Evolutionary conservation across 148 eudicot genomes (phyloP).

Genomic region (Vaccinium macrocarpon): DNA sequence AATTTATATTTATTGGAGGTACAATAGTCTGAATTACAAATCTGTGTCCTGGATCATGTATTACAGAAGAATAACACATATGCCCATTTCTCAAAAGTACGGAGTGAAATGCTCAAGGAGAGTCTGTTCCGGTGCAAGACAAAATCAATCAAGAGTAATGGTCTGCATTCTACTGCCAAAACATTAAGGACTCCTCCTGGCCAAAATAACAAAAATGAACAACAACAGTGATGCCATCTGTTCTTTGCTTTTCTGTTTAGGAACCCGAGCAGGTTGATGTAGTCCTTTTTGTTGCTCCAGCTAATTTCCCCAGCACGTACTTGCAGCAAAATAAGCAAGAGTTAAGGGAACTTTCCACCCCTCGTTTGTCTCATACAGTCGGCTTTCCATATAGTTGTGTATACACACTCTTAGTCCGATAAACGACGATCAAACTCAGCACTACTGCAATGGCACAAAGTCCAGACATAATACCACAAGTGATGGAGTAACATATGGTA

Average conservation of each 20-base stretch:
- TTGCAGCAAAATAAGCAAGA: not conserved
- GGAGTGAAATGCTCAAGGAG: not conserved
- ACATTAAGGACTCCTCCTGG: not conserved
- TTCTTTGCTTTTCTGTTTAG: not conserved
- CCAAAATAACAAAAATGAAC: not conserved
- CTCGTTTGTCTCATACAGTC: not conserved
- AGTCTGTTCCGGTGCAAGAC: not conserved
- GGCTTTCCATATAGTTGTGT: conserved; percentile 37
- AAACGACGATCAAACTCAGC: conserved; percentile 42
- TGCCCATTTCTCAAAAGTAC: not conserved
- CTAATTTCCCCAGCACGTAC: not conserved
- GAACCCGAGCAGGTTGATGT: not conserved
- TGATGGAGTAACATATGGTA: conserved; percentile 51
- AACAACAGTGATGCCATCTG: not conserved
- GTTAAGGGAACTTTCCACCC: not conserved
- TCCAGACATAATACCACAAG: conserved; percentile 51
- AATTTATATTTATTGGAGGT: not conserved
- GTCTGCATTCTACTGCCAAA: not conserved
- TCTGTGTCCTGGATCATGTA: not conserved
- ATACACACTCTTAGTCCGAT: conserved; percentile 52
- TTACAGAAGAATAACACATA: not conserved
- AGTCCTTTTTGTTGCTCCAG: conserved; percentile 4
- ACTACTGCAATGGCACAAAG: conserved; percentile 35
- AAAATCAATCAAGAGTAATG: not conserved
- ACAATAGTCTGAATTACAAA: conserved; percentile 2